phyloP scores from a whole-genome alignment of 1,139 yeast species.

The Candida freyschussii region DNA sequence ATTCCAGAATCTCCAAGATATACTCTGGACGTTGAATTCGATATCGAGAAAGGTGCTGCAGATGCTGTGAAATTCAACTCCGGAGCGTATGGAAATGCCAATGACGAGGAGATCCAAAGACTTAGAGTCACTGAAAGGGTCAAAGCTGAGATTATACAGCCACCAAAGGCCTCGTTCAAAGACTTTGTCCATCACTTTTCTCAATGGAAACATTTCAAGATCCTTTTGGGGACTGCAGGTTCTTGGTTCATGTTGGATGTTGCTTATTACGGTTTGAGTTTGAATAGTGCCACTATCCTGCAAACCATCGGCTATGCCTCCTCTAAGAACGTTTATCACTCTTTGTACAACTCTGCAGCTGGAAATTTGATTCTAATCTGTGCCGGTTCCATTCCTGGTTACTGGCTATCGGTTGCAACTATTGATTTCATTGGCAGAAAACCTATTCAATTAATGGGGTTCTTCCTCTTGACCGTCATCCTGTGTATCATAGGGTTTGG shows the following conservation, averaged over 20 bases:
- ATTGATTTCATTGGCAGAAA: conserved; percentile 78
- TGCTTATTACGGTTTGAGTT: conserved; percentile 87
- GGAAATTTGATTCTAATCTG: conserved; percentile 86
- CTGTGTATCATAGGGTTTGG: conserved; percentile 77
- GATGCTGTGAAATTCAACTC: conserved; percentile 45
- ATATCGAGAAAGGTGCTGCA: conserved; percentile 61
- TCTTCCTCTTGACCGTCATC: conserved; percentile 59
- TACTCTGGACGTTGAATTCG: conserved; percentile 65
- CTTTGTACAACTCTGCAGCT: conserved; percentile 71
- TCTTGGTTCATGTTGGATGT: conserved; percentile 96
- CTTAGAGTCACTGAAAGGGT: conserved; percentile 41
- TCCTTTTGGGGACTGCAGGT: conserved; percentile 89
- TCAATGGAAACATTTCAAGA: conserved; percentile 85
- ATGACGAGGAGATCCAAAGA: conserved; percentile 35
- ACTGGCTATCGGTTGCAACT: conserved; percentile 77
- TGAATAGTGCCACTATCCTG: conserved; percentile 75
- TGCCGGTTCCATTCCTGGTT: conserved; percentile 92
- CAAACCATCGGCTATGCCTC: conserved; percentile 80
- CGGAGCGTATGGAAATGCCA: conserved; percentile 44
- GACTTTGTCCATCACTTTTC: conserved; percentile 71
- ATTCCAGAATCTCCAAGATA: conserved; percentile 94
- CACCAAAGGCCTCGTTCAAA: conserved; percentile 43
- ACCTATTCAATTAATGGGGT: conserved; percentile 72
- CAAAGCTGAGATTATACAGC: conserved; percentile 36
- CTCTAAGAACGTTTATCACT: conserved; percentile 53